These are phyloP conservation scores for Rosa multiflora DNA, from an alignment of 306 rosid species.

Conservation along the genomic window DNA sequence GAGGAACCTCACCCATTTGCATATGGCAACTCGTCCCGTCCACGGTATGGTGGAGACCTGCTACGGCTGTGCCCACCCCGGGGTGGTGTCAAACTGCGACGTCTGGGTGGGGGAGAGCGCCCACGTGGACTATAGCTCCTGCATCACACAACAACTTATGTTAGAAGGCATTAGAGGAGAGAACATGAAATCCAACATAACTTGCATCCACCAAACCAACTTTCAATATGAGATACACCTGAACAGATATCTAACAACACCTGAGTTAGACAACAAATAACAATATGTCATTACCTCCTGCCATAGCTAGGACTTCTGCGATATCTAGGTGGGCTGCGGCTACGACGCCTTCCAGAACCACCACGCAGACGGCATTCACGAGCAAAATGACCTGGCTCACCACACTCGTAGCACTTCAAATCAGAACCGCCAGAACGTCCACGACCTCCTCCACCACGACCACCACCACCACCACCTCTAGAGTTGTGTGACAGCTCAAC, in stretches of 20 bases:
- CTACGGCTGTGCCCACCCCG: slow-evolving; percentile 76
- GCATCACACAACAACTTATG: slow-evolving; percentile 19
- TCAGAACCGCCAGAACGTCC: slow-evolving; percentile 97
- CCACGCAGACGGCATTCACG: slow-evolving; percentile 95
- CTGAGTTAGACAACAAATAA: not conserved
- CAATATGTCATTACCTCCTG: slow-evolving; percentile 56
- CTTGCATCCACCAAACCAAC: not conserved
- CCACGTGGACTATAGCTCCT: slow-evolving; percentile 97
- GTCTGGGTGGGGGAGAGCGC: slow-evolving; percentile 69
- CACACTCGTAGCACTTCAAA: slow-evolving; percentile 96
- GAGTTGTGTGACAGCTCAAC: slow-evolving; percentile 98
- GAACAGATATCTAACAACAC: not conserved
- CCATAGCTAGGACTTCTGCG: slow-evolving; percentile 99
- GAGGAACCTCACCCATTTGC: slow-evolving; percentile 74
- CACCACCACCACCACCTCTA: slow-evolving; percentile 73
- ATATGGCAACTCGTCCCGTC: slow-evolving; percentile 82
- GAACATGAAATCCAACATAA: not conserved
- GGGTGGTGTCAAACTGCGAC: slow-evolving; percentile 86
- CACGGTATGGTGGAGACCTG: slow-evolving; percentile 92
- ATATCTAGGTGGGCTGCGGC: slow-evolving; percentile 90
- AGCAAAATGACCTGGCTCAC: slow-evolving; percentile 99
- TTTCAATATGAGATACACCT: not conserved
- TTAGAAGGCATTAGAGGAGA: slow-evolving; percentile 12
- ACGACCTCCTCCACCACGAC: slow-evolving; percentile 79
- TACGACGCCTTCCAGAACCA: slow-evolving; percentile 89